Evolutionary conservation across 2,329 filamentous ascomycete species (phyloP), one percentile per base, ranked within the genome.

Genomic region (Fusarium nematophilum): DNA sequence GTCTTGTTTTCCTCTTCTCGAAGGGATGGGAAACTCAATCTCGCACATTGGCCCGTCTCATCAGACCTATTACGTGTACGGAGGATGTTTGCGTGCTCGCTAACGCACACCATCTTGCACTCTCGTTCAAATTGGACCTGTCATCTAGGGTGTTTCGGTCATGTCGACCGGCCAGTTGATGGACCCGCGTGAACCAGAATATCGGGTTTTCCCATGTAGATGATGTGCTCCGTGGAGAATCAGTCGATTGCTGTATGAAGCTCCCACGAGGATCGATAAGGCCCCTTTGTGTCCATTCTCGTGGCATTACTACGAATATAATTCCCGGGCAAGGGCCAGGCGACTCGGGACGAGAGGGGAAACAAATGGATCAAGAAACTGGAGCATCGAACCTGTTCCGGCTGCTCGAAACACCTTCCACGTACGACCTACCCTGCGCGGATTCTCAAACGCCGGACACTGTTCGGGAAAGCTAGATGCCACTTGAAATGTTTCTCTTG

Each of bases 1-100:
- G 31, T 30, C 29, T 30, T 48, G 50, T 29, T 29, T 34, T 49
- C 23, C 31, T 50, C 17, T 18, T 59, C 15, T 49, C 31, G 26
- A 48, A 43, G 30, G 56, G 39, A 46, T 46, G 37, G 15, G 14
- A 18, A 29, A 30, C 26, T 43, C 15, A 43, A 29, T 43, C 26
- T 43, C 15, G 30, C 39, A 18, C 15, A 14, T 11, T 21, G 30
- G 15, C 31, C 29, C 34, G 17, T 54, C 52, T 42, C 30, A 36
- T 42, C 26, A 31, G 31, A 42, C 39, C 11, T 10, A 44, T 53
- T 40, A 34, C 54, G 31, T 17, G 33, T 6, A 6, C 4, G 21
- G 4, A 4, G 21, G 21, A 21, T 21, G 21, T 21, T 21, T 39
- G 23, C 49, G 27, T 36, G 36, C 40, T 48, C 38, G 34, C 46